Conservation (phyloP, 768 basidiomycete species). For the Tricholomella constricta region DNA sequence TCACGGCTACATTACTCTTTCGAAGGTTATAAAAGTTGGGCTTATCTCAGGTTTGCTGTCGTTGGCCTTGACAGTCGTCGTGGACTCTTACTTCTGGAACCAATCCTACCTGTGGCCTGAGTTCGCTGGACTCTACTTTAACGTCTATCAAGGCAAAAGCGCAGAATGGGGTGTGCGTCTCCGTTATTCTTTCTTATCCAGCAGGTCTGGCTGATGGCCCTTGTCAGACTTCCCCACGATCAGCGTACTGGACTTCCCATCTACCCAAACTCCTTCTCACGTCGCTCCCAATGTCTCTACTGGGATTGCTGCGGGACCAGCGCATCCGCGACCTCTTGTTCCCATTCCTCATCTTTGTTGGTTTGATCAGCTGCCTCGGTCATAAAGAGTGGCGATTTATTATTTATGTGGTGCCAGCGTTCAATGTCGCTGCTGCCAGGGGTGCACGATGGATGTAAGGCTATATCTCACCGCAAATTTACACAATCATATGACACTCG, state of each 20-base stretch:
- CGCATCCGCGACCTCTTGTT: slow-evolving; percentile 52
- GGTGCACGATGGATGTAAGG: slow-evolving; percentile 67
- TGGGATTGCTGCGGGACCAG: slow-evolving; percentile 51
- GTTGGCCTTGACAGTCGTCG: slow-evolving; percentile 51
- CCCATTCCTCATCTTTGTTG: slow-evolving; percentile 55
- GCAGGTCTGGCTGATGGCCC: not conserved
- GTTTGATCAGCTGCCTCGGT: slow-evolving; percentile 69
- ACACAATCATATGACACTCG: not conserved
- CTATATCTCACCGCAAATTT: not conserved
- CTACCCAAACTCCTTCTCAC: slow-evolving; percentile 81
- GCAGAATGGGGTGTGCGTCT: slow-evolving; percentile 87
- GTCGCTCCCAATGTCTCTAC: slow-evolving; percentile 57
- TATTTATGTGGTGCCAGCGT: slow-evolving; percentile 78
- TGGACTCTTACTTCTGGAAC: slow-evolving; percentile 91
- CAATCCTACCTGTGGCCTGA: slow-evolving; percentile 84
- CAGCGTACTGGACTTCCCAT: slow-evolving; percentile 63
- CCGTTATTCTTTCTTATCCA: not conserved
- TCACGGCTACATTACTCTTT: slow-evolving; percentile 42
- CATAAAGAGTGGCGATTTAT: slow-evolving; percentile 99
- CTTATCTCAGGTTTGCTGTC: slow-evolving; percentile 50
- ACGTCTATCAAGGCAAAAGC: slow-evolving; percentile 84
- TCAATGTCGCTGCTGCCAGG: slow-evolving; percentile 79
- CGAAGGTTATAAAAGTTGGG: slow-evolving; percentile 49
- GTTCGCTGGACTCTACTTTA: slow-evolving; percentile 75
- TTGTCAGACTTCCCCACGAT: slow-evolving; percentile 65